Base-by-base conservation (phyloP, 2,329 filamentous ascomycete genomes). In the Moelleriella libera region DNA sequence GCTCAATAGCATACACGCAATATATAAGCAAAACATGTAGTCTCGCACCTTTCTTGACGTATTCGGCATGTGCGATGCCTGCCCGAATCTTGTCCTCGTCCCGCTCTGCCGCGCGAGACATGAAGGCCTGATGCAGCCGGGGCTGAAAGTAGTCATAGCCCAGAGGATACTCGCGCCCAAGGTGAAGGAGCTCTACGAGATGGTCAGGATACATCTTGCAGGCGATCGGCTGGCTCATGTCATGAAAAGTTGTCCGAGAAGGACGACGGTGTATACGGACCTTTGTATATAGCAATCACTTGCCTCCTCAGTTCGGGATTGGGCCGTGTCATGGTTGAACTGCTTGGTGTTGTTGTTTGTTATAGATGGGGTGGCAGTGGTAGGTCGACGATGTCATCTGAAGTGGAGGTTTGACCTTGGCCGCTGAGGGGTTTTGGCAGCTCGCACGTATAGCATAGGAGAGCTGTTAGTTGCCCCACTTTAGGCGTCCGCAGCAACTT, bases 81-180 rank as follows among this genome's bases (percentile, higher is more conserved):
- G 81, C 74, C 41, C 72, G 74, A 45, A 98, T 96, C 57, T 86
- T 74, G 6, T 75, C 77, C 52, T 90, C 83, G 54, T 92, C 80
- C 2, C 69, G 73, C 49, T 95, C 60, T 41, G 73, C 65, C 2
- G 82, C 77, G 55, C 94, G 88, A 44, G 80, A 78, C 54, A 82
- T 78, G 66, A 97, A 98, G 1, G 90, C 90, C 51, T 80, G 80
- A 67, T 96, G 88, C 8, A 96, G 69, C 2, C 88, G 79, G 6
- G 80, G 76, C 9, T 84, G 79, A 62, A 94, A 96, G 67, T 89
- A 96, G 31, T 72, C 67, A 53, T 67, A 94, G 44, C 92, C 92
- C 12, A 85, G 72, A 1, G 92, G 90, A 58, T 97, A 97, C 49
- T 90, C 84, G 48, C 82, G 79, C 34, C 90, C 88, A 11, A 97